A percentile compares a stretch with the other conserved stretches of the same genome.
phyloP scores from a whole-genome alignment of 2,329 filamentous ascomycete species.

The Clarireedia homoeocarpa region DNA sequence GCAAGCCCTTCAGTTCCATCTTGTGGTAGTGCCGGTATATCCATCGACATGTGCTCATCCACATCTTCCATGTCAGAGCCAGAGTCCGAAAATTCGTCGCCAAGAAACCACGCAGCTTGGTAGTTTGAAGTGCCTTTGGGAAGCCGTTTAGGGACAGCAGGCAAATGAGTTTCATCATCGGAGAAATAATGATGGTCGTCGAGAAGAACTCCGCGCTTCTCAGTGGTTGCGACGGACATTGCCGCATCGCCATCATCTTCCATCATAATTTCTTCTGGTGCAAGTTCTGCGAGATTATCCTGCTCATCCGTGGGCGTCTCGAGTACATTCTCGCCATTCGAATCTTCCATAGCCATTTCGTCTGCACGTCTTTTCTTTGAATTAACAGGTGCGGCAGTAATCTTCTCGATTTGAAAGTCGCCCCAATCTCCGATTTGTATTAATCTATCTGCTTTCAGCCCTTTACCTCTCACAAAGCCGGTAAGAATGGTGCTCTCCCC shows the following conservation, averaged over 20 bases:
- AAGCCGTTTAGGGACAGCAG: conserved; percentile 60
- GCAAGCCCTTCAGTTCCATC: conserved; percentile 71
- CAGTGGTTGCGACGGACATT: conserved; percentile 39
- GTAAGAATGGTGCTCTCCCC: conserved; percentile 66
- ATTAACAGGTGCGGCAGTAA: conserved; percentile 65
- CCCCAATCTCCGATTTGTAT: conserved; percentile 93
- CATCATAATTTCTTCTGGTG: conserved; percentile 81
- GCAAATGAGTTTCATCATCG: conserved; percentile 64
- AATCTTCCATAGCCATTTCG: conserved; percentile 60
- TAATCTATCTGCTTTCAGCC: conserved; percentile 81
- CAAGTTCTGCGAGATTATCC: conserved; percentile 75
- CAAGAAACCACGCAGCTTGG: conserved; percentile 89
- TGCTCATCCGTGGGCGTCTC: conserved; percentile 70
- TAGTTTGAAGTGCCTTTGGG: conserved; percentile 91
- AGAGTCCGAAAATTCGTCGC: conserved; percentile 64
- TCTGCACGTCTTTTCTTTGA: conserved; percentile 55
- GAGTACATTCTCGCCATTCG: conserved; percentile 47
- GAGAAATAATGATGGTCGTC: conserved; percentile 99
- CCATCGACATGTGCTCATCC: conserved; percentile 50
- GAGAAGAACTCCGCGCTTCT: conserved; percentile 79
- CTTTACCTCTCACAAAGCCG: conserved; percentile 77
- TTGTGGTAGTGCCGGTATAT: conserved; percentile 59
- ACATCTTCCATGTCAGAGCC: conserved; percentile 75
- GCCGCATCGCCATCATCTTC: conserved; percentile 49
- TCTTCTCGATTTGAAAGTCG: conserved; percentile 84